Percentiles rank a stretch among this genome's conserved stretches.
These are phyloP conservation scores for Aspergillus indologenus DNA, from an alignment of 495 filamentous ascomycete species.

Conservation along the genomic window DNA sequence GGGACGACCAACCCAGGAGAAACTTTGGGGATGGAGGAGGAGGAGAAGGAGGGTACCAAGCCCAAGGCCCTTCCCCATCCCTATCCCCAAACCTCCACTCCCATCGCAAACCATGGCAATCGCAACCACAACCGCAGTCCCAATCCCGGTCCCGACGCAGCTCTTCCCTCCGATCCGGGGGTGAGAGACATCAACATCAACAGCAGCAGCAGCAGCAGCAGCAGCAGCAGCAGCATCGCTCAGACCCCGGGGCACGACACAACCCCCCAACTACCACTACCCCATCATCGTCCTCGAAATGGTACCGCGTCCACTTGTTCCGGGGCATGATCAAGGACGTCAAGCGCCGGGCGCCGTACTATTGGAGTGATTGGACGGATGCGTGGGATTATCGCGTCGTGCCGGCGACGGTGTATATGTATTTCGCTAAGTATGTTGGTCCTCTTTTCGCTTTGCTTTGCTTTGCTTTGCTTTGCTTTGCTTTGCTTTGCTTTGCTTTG, in stretches of 20 bases:
- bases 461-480: too few species aligned
- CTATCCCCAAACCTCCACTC: constrained; percentile 10
- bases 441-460: constrained; percentile 1
- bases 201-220: background rate
- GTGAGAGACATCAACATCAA: background rate
- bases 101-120: constrained; percentile 35
- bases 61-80: background rate
- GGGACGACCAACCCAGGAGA: background rate
- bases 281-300: too few species aligned
- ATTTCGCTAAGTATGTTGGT: constrained; percentile 80
- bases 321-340: constrained; percentile 72
- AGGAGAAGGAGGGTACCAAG: background rate
- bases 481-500: too few species aligned
- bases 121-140: constrained; percentile 10
- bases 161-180: background rate
- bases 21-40: constrained; percentile 9
- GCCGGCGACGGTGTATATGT: constrained; percentile 83
- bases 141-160: background rate
- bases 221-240: background rate
- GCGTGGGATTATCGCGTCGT: constrained; percentile 84
- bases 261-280: too few species aligned
- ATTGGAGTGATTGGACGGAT: constrained; percentile 75
- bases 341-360: constrained; percentile 68
- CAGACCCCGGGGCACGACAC: background rate
- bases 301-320: constrained; percentile 60